Conservation (phyloP, 1,284 basidiomycete species). For the Cystobasidium slooffiae region DNA sequence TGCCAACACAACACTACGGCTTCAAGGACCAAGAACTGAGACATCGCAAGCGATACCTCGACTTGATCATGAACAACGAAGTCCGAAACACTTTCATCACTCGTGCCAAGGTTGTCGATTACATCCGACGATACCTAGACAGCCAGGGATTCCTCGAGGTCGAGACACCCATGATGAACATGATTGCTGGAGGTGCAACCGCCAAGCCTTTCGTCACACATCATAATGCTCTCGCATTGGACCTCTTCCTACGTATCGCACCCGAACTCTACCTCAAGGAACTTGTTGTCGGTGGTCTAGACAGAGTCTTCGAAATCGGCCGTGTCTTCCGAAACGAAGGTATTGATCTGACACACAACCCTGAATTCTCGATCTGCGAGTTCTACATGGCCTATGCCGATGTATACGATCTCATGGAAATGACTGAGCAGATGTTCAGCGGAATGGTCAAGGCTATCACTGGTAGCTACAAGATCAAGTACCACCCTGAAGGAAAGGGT, state of each 20-base stretch:
- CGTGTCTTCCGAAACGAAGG: conserved; percentile 98
- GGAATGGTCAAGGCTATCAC: conserved; percentile 89
- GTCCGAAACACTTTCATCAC: conserved; percentile 92
- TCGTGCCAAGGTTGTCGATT: conserved; percentile 62
- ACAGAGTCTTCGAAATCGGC: conserved; percentile 98
- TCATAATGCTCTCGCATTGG: conserved; percentile 97
- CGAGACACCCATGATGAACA: conserved; percentile 97
- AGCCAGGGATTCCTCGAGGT: conserved; percentile 93
- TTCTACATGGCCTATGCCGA: conserved; percentile 99
- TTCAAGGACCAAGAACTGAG: conserved; percentile 95
- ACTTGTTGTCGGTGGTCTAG: conserved; percentile 93
- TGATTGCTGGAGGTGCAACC: conserved; percentile 95
- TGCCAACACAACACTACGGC: conserved; percentile 84
- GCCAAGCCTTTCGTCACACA: conserved; percentile 99
- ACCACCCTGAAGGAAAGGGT: conserved; percentile 69
- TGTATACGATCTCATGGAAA: conserved; percentile 98
- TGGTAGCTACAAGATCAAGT: conserved; percentile 80
- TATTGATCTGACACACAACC: conserved; percentile 97
- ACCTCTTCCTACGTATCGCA: conserved; percentile 96
- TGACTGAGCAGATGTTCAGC: conserved; percentile 89
- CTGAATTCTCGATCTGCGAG: conserved; percentile 98
- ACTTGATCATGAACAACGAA: conserved; percentile 91
- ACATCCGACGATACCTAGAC: conserved; percentile 80
- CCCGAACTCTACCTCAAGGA: conserved; percentile 99
- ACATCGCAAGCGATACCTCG: conserved; percentile 98